These are phyloP conservation scores for Stephanodiscus minutulus DNA, from an alignment of 108 stramenopile genomes.

Conservation along the genomic window DNA sequence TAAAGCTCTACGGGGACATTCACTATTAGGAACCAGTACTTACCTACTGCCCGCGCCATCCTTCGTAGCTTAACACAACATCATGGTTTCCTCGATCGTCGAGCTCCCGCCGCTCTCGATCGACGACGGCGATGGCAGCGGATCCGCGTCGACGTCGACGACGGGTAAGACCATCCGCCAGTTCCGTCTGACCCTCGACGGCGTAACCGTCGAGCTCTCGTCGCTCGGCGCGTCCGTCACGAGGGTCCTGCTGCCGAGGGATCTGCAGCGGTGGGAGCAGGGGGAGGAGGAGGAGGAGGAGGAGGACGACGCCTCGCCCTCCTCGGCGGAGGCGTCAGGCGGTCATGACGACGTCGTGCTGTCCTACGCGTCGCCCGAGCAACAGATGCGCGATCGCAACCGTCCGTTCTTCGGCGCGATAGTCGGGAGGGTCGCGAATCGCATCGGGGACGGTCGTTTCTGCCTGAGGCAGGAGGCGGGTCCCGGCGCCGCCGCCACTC, in stretches of 20 bases:
- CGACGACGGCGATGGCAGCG: background rate
- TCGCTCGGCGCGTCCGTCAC: conserved; percentile 61
- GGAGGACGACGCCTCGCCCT: background rate
- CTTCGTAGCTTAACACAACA: too few relatives aligned
- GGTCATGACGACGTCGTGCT: conserved; percentile 63
- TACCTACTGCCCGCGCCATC: too few relatives aligned
- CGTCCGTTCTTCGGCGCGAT: conserved; percentile 68
- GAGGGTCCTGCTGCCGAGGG: conserved; percentile 48
- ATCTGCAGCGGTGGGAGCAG: background rate
- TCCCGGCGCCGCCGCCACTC: background rate
- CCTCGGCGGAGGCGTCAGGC: too few relatives aligned
- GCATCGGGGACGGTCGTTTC: conserved; percentile 72
- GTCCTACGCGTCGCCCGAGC: conserved; percentile 57
- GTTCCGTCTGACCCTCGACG: conserved; percentile 36
- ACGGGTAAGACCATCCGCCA: conserved; percentile 2
- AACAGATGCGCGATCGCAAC: conserved; percentile 52
- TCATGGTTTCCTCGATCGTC: background rate
- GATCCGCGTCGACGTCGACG: background rate
- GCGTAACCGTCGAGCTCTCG: conserved; percentile 49
- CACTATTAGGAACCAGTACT: too few relatives aligned
- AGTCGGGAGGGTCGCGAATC: conserved; percentile 88
- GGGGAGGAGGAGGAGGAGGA: background rate
- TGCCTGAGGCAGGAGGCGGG: conserved; percentile 29
- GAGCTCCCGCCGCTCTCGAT: conserved; percentile 22
- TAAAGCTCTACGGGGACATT: too few relatives aligned